Evolutionary conservation across 2,329 filamentous ascomycete genomes (phyloP), one percentile per base, ranked within the genome.

Genomic region (Claviceps sp.): DNA sequence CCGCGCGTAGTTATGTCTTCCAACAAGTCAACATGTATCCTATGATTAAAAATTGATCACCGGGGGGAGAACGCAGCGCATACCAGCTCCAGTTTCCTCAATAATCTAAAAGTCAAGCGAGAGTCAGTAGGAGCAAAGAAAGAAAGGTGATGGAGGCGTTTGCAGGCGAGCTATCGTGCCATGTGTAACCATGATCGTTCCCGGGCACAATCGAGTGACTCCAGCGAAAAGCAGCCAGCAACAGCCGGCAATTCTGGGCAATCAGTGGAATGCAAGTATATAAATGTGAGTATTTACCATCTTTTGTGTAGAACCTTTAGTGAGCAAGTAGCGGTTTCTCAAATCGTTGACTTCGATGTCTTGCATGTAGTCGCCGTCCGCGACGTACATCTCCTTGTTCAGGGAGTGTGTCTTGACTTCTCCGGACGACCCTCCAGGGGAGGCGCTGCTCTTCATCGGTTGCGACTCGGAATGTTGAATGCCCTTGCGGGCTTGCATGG

Each of bases 1-100:
- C 93, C 93, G 66, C 91, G 85, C 54, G 91, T 97, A 48, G 93
- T 98, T 77, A 98, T 89, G 90, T 98, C 93, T 97, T 64, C 71
- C 22, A 41, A 39, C 24, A 62, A 69, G 74, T 81, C 74, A 81
- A 80, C 66, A 70, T 79, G 65, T 61, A 67, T 60, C 68, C 62
- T 68, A 64, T 64, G 58, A 67, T 40, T 52, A 52, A 39, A 45
- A 56, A 50, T 19, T 44, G 4, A 19, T 17, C 26, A n/a, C 16
- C 50, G 53, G 72, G 74, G 37, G 53, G 53, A 52, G 47, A 34
- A 34, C 30, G 68, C 48, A 53, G 73, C 76, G 81, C 90, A 84
- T 98, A 98, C 93, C 93, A 79, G 93, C 91, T 80, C 93, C 93
- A 84, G 91, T 97, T 65, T 96, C 89, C 76, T 96, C 91, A 85